Base-by-base conservation (phyloP, 768 basidiomycete species). In the Gyrodon lividus region DNA sequence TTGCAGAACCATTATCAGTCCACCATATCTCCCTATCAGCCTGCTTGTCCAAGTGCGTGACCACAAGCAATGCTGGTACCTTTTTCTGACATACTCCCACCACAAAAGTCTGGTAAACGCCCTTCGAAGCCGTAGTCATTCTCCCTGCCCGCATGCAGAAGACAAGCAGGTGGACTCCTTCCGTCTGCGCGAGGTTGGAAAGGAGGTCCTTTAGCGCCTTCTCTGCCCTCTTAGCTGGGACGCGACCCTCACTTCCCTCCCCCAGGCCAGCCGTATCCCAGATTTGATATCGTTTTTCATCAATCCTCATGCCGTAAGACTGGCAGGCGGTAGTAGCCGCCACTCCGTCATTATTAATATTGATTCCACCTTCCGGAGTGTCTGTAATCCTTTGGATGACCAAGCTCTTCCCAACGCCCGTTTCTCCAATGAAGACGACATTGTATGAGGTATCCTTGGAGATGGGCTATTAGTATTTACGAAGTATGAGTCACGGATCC, bases 21-120 rank as follows among this genome's bases (percentile, higher is more conserved):
- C 70, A 71, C 72, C 72, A 74, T 38, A 46, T 52, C 5, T 59
- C 57, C 55, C 65, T 66, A 10, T 63, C n/a, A 6, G 34, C 33
- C 30, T 48, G 40, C 10, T 42, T 56, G 43, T 64, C 61, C 20
- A 62, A 51, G 22, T 51, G 40, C 4, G 58, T 62, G 22, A 59
- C 58, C 14, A 59, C 50, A 13, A 62, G 6, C 4, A 59, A 46
- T 8, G 51, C 50, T 7, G 50, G 54, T 9, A 56, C 50, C 5
- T 52, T 51, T 20, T n/a, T 17, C 20, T 55, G 26, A 30, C 53
- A 55, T 14, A 60, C 16, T 3, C 43, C 34, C n/a, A 43, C 40
- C 34, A 56, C 51, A 16, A 48, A 20, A 3, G 20, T 24, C 20
- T 38, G 47, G 24, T 51, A 56, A 17, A 35, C 37, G n/a, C 20